Percentiles rank a stretch among this genome's conserved stretches.
phyloP scores from a whole-genome alignment of 441 rosid genomes.

The Pelargonium cotyledonis region DNA sequence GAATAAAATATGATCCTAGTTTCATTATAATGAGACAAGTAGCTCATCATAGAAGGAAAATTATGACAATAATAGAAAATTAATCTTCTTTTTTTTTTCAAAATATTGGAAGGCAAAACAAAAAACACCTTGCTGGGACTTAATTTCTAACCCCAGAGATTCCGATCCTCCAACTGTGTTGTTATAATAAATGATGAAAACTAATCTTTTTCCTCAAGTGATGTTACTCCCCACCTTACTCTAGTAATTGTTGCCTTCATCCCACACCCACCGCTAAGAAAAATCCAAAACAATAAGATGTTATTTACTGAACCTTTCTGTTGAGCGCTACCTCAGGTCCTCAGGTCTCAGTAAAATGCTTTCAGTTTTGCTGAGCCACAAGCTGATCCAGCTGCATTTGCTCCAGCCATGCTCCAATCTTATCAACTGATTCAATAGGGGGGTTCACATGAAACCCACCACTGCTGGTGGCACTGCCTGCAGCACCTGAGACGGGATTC shows the following conservation, averaged over 20 bases:
- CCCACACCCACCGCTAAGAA: no score
- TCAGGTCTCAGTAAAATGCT: slow-evolving; percentile 18
- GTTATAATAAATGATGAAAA: neutral
- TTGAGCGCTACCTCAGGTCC: slow-evolving; percentile 30
- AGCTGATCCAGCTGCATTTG: slow-evolving; percentile 85
- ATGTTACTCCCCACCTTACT: neutral
- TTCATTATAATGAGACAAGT: neutral
- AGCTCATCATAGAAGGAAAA: neutral
- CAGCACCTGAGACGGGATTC: slow-evolving; percentile 24
- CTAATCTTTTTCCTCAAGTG: neutral
- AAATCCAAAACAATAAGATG: neutral
- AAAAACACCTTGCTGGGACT: neutral
- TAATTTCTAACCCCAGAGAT: neutral
- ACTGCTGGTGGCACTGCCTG: slow-evolving; percentile 25
- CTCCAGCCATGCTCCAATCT: slow-evolving; percentile 76
- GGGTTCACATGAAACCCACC: slow-evolving; percentile 35
- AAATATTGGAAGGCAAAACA: neutral
- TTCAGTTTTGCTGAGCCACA: slow-evolving; percentile 76
- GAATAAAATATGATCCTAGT: neutral
- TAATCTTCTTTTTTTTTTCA: no score
- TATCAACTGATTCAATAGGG: slow-evolving; percentile 41
- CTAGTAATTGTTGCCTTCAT: neutral
- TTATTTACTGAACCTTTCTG: slow-evolving; percentile 19
- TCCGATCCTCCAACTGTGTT: neutral
- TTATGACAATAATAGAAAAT: neutral